These are phyloP conservation scores for Hygrocybe coccinea DNA, from an alignment of 768 basidiomycete species.

Conservation along the genomic window DNA sequence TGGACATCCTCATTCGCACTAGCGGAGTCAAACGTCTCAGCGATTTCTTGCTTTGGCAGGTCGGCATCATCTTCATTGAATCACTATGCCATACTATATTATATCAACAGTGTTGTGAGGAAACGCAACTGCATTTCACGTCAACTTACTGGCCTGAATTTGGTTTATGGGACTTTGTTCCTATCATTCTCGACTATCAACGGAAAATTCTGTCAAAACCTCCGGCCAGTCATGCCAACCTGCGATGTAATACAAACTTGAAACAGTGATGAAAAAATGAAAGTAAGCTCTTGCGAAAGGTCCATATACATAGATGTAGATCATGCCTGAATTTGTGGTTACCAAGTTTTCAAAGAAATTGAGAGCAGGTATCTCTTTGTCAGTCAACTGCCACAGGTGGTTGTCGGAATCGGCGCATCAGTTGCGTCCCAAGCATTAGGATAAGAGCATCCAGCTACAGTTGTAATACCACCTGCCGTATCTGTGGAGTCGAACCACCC, in stretches of 20 bases:
- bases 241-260: no score
- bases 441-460: constrained; percentile 53
- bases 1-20: constrained; percentile 88
- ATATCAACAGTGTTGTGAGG: constrained; percentile 60
- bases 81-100: neutral
- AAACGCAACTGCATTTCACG: constrained; percentile 85
- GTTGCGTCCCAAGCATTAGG: constrained; percentile 44
- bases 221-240: no score
- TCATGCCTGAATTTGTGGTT: no score
- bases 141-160: constrained; percentile 91
- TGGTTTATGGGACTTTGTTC: constrained; percentile 78
- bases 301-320: no score
- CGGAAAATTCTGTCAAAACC: constrained; percentile 55
- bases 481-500: constrained; percentile 59
- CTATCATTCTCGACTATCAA: constrained; percentile 86
- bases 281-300: no score
- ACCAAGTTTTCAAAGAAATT: no score
- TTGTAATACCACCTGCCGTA: constrained; percentile 41
- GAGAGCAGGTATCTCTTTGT: no score
- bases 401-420: constrained; percentile 31
- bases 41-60: constrained; percentile 96
- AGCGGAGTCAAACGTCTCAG: constrained; percentile 86
- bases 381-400: constrained; percentile 20
- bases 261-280: no score
- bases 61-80: constrained; percentile 20